phyloP scores from a whole-genome alignment of 331 rosid genomes.

The Pyrus hybrid region DNA sequence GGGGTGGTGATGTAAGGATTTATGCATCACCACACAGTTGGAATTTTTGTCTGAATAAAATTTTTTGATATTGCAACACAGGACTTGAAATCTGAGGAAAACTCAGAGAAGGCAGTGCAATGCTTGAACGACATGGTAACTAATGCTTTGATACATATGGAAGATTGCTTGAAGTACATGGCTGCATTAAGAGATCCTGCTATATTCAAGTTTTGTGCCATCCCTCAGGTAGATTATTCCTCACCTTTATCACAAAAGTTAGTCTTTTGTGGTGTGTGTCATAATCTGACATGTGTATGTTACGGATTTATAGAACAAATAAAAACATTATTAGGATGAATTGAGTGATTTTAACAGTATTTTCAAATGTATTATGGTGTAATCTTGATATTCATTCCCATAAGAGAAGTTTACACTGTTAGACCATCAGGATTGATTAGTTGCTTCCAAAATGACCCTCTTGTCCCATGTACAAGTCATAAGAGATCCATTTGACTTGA shows the following conservation, averaged over 20 bases:
- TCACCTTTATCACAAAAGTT: not conserved
- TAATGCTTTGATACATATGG: constrained; percentile 66
- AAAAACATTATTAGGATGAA: not conserved
- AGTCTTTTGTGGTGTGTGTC: not conserved
- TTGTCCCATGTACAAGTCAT: not conserved
- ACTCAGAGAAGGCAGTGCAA: constrained; percentile 80
- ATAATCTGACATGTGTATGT: not conserved
- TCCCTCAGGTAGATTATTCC: constrained; percentile 74
- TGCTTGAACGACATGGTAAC: constrained; percentile 96
- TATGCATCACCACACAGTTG: not conserved
- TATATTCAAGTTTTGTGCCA: constrained; percentile 87
- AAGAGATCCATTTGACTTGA: not conserved
- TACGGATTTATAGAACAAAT: not conserved
- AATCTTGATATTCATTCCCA: not conserved
- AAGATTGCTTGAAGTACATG: constrained; percentile 81
- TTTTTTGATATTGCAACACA: constrained; percentile 11
- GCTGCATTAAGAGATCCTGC: constrained; percentile 48
- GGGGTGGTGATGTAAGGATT: not conserved
- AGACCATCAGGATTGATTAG: not conserved
- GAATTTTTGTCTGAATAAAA: not conserved
- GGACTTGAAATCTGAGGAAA: constrained; percentile 79
- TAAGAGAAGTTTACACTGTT: not conserved
- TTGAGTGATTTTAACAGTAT: not conserved
- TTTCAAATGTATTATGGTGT: not conserved
- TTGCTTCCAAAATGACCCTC: not conserved